Evolutionary conservation across 441 rosid genomes (phyloP), one percentile per base, ranked within the genome.

Genomic region (Mallotus japonicus): DNA sequence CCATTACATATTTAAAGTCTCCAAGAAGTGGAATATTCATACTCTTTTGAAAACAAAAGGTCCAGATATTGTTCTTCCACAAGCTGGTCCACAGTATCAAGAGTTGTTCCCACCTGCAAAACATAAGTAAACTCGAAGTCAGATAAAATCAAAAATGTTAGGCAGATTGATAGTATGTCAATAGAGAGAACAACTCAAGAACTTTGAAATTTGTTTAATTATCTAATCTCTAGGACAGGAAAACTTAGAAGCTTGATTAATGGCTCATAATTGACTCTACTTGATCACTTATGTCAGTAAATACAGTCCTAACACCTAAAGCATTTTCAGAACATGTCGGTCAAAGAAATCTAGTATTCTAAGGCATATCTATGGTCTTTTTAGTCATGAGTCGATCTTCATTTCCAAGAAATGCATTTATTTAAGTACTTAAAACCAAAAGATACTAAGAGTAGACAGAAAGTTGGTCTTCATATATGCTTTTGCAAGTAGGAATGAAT

Each of bases 11-110:
- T 67, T 54, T 49, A 16, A 16, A 42, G 67, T 19, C 16, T 69
- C 56, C 8, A 16, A 57, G 16, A 54, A 78, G 34, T 68, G 66
- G 50, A 59, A 54, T 68, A 72, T 53, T 78, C 93, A 17, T 85
- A 94, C 98, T 85, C 85, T 37, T 94, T 81, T 42, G 90, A 75
- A 73, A 72, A 86, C 44, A 94, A 77, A 57, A 85, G 87, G 85
- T 94, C 90, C 67, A 94, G 79, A 77, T 62, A 53, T 77, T 86
- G 88, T 81, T 94, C 98, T 81, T 92, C 95, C 56, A 90, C 81
- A 76, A 86, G 79, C 80, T 89, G 88, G 77, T 90, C 93, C 61
- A 90, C 83, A 49, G 80, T 78, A 84, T 88, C 89, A 77, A 92
- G 90, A 75, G 83, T 76, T 60, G 80, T 63, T 77, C 91, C 92